Evolutionary conservation across 2,329 filamentous ascomycete species (phyloP).

Genomic region (Chaetomium strumarium): DNA sequence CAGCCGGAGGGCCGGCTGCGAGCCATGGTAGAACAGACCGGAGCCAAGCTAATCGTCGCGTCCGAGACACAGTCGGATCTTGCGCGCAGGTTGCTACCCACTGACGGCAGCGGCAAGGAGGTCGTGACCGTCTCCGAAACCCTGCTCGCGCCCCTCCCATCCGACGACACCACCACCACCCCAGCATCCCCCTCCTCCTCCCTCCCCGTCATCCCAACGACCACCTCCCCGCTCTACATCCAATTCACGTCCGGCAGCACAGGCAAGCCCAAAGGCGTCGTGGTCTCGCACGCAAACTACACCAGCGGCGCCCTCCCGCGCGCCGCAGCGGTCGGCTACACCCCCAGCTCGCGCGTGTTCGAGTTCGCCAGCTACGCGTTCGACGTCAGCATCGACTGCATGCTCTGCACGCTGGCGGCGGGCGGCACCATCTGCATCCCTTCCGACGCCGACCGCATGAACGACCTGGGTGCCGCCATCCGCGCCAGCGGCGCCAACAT

Average conservation of each 20-base stretch:
- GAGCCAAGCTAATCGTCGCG: conserved; percentile 16
- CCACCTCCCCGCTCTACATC: conserved; percentile 16
- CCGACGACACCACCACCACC: neutral
- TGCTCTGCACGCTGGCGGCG: conserved; percentile 34
- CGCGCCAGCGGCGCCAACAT: neutral
- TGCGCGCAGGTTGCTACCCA: conserved; percentile 9
- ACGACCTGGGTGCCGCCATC: conserved; percentile 22
- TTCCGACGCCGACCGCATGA: conserved; percentile 10
- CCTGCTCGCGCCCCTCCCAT: neutral
- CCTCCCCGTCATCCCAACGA: conserved; percentile 2
- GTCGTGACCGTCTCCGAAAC: neutral
- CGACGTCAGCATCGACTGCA: conserved; percentile 37
- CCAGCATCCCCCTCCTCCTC: too few species aligned
- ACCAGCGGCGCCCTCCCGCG: conserved; percentile 10
- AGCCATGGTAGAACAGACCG: conserved; percentile 22
- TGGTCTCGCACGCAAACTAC: conserved; percentile 30
- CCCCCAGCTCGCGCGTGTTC: conserved; percentile 20
- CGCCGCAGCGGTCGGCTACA: neutral
- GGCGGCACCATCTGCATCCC: conserved; percentile 43
- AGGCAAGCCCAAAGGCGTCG: conserved; percentile 49
- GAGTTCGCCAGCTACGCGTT: conserved; percentile 35
- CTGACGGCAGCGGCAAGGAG: conserved; percentile 1
- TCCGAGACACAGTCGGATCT: conserved; percentile 17
- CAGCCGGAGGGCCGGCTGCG: conserved; percentile 21
- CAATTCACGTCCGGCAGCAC: conserved; percentile 53